These are phyloP conservation scores for Cichorium intybus DNA, from an alignment of 140 eudicot species.

Conservation along the genomic window DNA sequence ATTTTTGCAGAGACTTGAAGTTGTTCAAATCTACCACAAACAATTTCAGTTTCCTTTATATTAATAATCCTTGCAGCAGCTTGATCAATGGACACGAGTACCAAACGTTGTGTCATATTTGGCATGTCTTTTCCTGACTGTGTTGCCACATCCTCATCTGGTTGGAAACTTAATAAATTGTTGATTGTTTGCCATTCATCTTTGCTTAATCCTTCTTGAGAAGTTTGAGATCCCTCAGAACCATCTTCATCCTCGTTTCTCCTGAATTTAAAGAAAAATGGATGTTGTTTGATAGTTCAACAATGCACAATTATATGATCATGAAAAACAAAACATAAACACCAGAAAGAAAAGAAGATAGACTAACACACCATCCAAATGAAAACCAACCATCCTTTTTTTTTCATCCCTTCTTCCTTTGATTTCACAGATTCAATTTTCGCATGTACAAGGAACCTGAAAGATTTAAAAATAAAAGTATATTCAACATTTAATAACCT, in stretches of 20 bases:
- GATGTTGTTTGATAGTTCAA: conserved; percentile 2
- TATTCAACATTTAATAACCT: no score
- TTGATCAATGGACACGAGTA: conserved; percentile 70
- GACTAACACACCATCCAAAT: conserved; percentile 64
- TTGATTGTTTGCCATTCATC: conserved; percentile 98
- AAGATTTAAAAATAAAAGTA: no score
- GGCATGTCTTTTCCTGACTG: conserved; percentile 70
- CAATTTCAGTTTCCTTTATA: conserved; percentile 59
- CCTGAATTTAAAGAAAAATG: conserved; percentile 42
- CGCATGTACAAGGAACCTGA: conserved; percentile 97
- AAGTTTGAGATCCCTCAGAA: conserved; percentile 47
- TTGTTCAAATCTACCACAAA: conserved; percentile 94
- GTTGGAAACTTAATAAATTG: conserved; percentile 87
- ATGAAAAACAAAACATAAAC: not conserved
- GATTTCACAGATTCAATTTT: conserved; percentile 93
- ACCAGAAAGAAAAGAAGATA: not conserved
- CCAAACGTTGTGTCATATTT: conserved; percentile 67
- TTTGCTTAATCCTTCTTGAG: conserved; percentile 69
- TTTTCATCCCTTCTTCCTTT: conserved; percentile 84
- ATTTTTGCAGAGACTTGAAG: conserved; percentile 75
- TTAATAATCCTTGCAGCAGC: conserved; percentile 89
- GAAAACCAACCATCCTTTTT: conserved; percentile 86
- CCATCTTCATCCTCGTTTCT: conserved; percentile 46
- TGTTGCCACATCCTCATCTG: conserved; percentile 67
- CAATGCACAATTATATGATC: no score